phyloP scores from a whole-genome alignment of 192 early-diverging fungal species.

The Radiomyces spectabilis region DNA sequence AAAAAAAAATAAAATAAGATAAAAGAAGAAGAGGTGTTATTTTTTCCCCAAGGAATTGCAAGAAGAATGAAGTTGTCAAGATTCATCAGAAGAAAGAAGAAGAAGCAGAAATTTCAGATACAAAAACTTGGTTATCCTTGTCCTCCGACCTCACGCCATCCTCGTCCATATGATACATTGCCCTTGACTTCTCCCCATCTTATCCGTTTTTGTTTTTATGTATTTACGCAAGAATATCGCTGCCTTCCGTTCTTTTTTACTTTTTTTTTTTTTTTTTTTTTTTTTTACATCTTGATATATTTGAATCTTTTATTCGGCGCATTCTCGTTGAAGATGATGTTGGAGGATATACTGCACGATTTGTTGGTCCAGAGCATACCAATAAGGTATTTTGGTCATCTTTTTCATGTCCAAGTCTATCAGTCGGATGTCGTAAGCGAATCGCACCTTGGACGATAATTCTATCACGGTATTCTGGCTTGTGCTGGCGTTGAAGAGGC shows the following conservation, averaged over 20 bases:
- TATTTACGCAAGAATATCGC: not conserved
- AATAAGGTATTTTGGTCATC: conserved; percentile 11
- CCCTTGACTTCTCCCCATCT: not conserved
- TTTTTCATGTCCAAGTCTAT: conserved; percentile 22
- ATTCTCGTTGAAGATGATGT: too few relatives aligned
- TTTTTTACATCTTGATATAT: too few relatives aligned
- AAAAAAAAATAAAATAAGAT: too few relatives aligned
- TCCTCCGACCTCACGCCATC: not conserved
- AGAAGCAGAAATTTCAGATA: too few relatives aligned
- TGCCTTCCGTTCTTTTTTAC: conserved; percentile 1
- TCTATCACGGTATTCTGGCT: not conserved
- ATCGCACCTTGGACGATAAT: not conserved
- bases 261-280: not conserved
- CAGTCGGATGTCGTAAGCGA: conserved; percentile 10
- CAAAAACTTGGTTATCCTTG: not conserved
- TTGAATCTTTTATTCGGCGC: too few relatives aligned
- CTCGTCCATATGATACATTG: not conserved
- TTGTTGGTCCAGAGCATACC: conserved; percentile 20
- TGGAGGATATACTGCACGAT: conserved; percentile 7
- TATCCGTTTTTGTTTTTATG: not conserved
- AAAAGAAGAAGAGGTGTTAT: conserved; percentile 14
- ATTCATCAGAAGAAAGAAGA: too few relatives aligned
- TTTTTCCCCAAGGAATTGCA: conserved; percentile 2
- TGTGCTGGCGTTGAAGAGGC: too few relatives aligned
- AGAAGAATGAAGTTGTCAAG: too few relatives aligned